phyloP scores from a whole-genome alignment of 441 rosid genomes.

The Lepidium campestre region DNA sequence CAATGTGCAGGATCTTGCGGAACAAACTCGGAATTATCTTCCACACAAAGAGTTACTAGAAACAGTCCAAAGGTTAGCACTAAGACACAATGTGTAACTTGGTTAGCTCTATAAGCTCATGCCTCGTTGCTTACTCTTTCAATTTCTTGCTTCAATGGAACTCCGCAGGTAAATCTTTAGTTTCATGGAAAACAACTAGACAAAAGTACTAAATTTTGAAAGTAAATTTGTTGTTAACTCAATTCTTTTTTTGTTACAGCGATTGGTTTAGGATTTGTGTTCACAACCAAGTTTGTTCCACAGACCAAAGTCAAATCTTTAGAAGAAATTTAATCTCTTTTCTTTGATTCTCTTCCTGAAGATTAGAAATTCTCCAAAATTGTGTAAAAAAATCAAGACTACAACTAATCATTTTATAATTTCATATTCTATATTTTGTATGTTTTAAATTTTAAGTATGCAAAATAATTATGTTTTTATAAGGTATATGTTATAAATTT shows the following conservation, averaged over 20 bases:
- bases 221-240: slow-evolving; percentile 36
- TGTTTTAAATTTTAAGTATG: too few species aligned
- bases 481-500: too few species aligned
- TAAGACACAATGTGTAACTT: slow-evolving; percentile 11
- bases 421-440: too few species aligned
- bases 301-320: slow-evolving; percentile 39
- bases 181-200: not conserved
- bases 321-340: slow-evolving; percentile 35
- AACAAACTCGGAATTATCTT: slow-evolving; percentile 8
- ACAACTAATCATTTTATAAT: too few species aligned
- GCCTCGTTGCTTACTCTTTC: slow-evolving; percentile 24
- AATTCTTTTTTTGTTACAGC: slow-evolving; percentile 13
- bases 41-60: slow-evolving; percentile 23
- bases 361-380: too few species aligned
- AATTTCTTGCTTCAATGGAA: slow-evolving; percentile 24
- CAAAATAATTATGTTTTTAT: too few species aligned
- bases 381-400: too few species aligned
- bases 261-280: slow-evolving; percentile 7
- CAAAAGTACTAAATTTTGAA: slow-evolving; percentile 22
- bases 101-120: slow-evolving; percentile 8
- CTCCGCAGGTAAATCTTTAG: slow-evolving; percentile 9
- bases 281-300: slow-evolving; percentile 28
- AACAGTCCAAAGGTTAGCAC: slow-evolving; percentile 16
- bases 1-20: slow-evolving; percentile 20
- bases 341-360: slow-evolving; percentile 1